Evolutionary conservation across 805 yeast genomes (phyloP).

Genomic region (Kuraishia ogatae): DNA sequence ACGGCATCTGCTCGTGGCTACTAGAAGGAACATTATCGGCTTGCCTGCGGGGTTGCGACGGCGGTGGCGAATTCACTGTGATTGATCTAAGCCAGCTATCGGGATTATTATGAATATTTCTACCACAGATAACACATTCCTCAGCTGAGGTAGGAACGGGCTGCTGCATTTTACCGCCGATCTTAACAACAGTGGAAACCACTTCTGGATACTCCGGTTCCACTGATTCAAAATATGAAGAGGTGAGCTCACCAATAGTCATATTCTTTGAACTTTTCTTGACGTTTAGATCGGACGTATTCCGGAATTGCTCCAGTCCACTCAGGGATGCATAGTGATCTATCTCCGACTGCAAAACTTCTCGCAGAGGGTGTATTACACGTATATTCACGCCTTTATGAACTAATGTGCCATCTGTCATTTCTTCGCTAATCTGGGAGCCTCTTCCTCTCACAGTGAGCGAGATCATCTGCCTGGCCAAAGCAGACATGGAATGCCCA

Average conservation of each 20-base stretch:
- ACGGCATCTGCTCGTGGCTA: background rate
- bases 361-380: slow-evolving; percentile 65
- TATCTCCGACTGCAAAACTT: slow-evolving; percentile 63
- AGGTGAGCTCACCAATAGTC: slow-evolving; percentile 74
- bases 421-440: slow-evolving; percentile 41
- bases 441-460: slow-evolving; percentile 86
- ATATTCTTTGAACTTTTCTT: slow-evolving; percentile 53
- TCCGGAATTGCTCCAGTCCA: slow-evolving; percentile 18
- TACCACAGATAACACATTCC: slow-evolving; percentile 50
- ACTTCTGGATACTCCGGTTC: slow-evolving; percentile 81
- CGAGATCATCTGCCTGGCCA: slow-evolving; percentile 75
- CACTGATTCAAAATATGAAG: slow-evolving; percentile 60
- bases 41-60: slow-evolving; percentile 10
- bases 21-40: background rate
- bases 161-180: slow-evolving; percentile 66
- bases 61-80: slow-evolving; percentile 50
- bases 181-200: slow-evolving; percentile 85
- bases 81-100: slow-evolving; percentile 59
- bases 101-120: slow-evolving; percentile 46
- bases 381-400: slow-evolving; percentile 26
- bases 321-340: slow-evolving; percentile 40
- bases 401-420: slow-evolving; percentile 34
- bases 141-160: slow-evolving; percentile 23
- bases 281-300: slow-evolving; percentile 11
- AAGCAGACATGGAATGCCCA: slow-evolving; percentile 74